Percentiles rank a stretch among this genome's conserved stretches.
Conservation (phyloP, 257 asterid species). For the Rauvolfia tetraphylla region DNA sequence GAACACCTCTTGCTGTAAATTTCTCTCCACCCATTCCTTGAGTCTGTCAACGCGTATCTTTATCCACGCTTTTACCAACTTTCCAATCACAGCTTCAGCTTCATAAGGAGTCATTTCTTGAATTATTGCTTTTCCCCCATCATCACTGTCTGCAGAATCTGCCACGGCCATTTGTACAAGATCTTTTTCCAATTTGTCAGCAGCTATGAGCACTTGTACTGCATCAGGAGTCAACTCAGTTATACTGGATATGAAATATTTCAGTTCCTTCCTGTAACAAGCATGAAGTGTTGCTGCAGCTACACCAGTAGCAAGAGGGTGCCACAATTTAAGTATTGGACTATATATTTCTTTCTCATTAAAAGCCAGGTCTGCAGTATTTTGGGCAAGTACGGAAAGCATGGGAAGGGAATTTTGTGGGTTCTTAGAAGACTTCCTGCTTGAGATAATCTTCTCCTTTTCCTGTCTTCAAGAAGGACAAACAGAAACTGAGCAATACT, state of each 20-base stretch:
- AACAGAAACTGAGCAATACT: slow-evolving; percentile 39
- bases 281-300: slow-evolving; percentile 91
- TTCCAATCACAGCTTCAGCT: slow-evolving; percentile 68
- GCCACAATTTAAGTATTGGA: slow-evolving; percentile 77
- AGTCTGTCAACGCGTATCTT: slow-evolving; percentile 69
- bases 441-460: slow-evolving; percentile 63
- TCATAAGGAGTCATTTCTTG: slow-evolving; percentile 95
- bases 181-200: slow-evolving; percentile 86
- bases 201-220: slow-evolving; percentile 80
- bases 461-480: slow-evolving; percentile 77
- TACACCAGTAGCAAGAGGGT: slow-evolving; percentile 81
- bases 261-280: slow-evolving; percentile 72
- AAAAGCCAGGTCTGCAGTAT: slow-evolving; percentile 65
- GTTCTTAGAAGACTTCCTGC: slow-evolving; percentile 58
- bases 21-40: slow-evolving; percentile 84
- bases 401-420: slow-evolving; percentile 68
- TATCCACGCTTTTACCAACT: slow-evolving; percentile 81
- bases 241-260: slow-evolving; percentile 57
- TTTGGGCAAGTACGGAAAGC: slow-evolving; percentile 79
- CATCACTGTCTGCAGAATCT: slow-evolving; percentile 88
- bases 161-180: slow-evolving; percentile 90
- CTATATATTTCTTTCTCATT: slow-evolving; percentile 89
- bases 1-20: slow-evolving; percentile 76
- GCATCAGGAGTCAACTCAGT: slow-evolving; percentile 87
- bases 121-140: slow-evolving; percentile 91